Conservation (phyloP, 2,329 filamentous ascomycete genomes). For the Pseudopyricularia cyperi region DNA sequence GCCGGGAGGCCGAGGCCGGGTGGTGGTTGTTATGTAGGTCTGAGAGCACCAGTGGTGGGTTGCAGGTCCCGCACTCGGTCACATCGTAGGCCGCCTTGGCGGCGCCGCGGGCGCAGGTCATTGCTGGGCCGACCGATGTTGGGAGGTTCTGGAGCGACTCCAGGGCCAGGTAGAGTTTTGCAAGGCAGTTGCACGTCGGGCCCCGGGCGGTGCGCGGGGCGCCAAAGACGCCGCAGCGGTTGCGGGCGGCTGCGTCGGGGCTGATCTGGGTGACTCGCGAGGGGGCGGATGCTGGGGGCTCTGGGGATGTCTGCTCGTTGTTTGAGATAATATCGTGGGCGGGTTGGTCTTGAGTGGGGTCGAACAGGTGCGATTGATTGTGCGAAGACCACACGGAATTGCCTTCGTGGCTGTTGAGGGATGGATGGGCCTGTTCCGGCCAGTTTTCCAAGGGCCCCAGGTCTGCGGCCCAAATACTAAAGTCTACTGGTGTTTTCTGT, state of each 20-base stretch:
- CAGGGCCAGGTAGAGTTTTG: conserved; percentile 35
- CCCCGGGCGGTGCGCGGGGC: conserved; percentile 1
- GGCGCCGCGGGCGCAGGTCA: conserved; percentile 33
- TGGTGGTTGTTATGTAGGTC: too few species aligned
- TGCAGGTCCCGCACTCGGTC: conserved; percentile 37
- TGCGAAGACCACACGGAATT: background rate
- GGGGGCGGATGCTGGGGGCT: background rate
- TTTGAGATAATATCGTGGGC: background rate
- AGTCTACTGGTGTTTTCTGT: background rate
- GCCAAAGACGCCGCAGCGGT: background rate
- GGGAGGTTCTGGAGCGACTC: conserved; percentile 35
- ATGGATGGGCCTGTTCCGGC: background rate
- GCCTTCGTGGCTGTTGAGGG: background rate
- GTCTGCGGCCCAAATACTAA: background rate
- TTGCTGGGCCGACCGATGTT: conserved; percentile 28
- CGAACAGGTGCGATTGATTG: background rate
- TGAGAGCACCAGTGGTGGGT: too few species aligned
- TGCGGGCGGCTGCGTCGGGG: background rate
- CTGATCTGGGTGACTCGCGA: background rate
- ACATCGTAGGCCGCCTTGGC: conserved; percentile 35
- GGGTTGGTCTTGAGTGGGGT: background rate
- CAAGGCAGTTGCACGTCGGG: conserved; percentile 30
- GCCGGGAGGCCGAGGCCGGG: conserved; percentile 17
- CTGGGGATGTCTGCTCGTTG: background rate
- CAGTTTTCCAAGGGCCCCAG: background rate